Evolutionary conservation across 2,329 filamentous ascomycete genomes (phyloP).

Genomic region (Fusarium solani-melongenae): DNA sequence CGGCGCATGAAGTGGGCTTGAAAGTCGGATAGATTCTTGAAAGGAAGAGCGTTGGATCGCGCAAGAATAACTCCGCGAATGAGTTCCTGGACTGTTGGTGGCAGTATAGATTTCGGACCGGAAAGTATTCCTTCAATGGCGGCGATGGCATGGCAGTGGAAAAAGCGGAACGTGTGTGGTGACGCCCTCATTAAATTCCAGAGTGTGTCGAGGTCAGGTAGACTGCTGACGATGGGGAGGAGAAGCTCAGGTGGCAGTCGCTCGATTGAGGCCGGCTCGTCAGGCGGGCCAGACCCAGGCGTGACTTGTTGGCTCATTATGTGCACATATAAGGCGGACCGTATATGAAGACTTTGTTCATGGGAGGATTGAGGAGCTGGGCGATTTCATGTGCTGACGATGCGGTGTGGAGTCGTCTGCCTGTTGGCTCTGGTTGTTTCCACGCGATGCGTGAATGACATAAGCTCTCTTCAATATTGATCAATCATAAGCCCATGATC

Average conservation of each 20-base stretch:
- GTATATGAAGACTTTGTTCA: background rate
- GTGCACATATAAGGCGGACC: background rate
- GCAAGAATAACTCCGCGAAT: conserved; percentile 15
- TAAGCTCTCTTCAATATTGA: background rate
- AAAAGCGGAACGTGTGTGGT: conserved; percentile 13
- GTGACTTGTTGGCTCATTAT: background rate
- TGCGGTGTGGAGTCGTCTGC: background rate
- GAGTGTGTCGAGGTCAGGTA: conserved; percentile 25
- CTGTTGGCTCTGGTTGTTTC: background rate
- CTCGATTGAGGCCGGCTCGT: conserved; percentile 10
- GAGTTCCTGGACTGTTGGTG: background rate
- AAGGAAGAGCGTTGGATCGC: conserved; percentile 16
- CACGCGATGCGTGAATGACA: background rate
- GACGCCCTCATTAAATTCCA: conserved; percentile 28
- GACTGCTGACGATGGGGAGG: conserved; percentile 11
- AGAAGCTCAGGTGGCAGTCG: conserved; percentile 22
- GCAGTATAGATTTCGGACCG: conserved; percentile 12
- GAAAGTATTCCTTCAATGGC: conserved; percentile 19
- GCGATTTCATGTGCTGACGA: background rate
- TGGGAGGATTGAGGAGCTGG: background rate
- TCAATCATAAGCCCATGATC: background rate
- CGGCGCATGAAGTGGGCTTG: background rate
- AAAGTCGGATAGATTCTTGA: conserved; percentile 6
- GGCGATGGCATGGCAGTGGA: conserved; percentile 3
- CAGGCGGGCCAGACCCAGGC: background rate